These are phyloP conservation scores for Alliaria petiolata DNA, from an alignment of 345 rosid genomes.

Conservation along the genomic window DNA sequence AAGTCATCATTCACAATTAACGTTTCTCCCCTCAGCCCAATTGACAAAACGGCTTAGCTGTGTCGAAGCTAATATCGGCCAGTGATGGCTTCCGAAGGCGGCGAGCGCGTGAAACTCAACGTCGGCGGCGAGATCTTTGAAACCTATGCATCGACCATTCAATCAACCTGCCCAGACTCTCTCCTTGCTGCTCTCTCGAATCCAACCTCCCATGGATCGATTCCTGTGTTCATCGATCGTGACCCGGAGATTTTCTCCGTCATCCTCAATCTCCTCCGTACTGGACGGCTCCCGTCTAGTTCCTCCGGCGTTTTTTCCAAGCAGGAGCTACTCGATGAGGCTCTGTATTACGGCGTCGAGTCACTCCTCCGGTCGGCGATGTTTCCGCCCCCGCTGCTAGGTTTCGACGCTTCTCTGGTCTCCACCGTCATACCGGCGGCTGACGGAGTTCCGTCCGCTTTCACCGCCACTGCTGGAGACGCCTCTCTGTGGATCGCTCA, in stretches of 20 bases:
- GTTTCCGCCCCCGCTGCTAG: slow-evolving; percentile 61
- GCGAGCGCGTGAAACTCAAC: slow-evolving; percentile 68
- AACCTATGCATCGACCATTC: slow-evolving; percentile 72
- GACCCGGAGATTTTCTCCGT: slow-evolving; percentile 91
- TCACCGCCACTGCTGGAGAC: slow-evolving; percentile 57
- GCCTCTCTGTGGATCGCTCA: slow-evolving; percentile 87
- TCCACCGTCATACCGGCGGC: slow-evolving; percentile 63
- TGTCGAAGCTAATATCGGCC: background rate
- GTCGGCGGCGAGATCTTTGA: slow-evolving; percentile 86
- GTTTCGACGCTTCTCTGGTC: slow-evolving; percentile 68
- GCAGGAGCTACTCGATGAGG: slow-evolving; percentile 88
- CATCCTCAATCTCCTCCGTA: slow-evolving; percentile 76
- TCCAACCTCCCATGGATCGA: slow-evolving; percentile 35
- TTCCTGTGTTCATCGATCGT: slow-evolving; percentile 80
- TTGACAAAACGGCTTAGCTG: background rate
- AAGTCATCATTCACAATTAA: background rate
- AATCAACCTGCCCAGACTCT: slow-evolving; percentile 74
- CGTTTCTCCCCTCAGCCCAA: slow-evolving; percentile 1
- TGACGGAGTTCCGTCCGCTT: slow-evolving; percentile 63
- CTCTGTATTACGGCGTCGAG: slow-evolving; percentile 81
- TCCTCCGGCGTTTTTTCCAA: slow-evolving; percentile 52
- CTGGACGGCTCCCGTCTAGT: slow-evolving; percentile 62
- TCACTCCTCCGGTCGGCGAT: slow-evolving; percentile 55
- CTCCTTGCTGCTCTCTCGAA: slow-evolving; percentile 69
- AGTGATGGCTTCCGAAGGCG: slow-evolving; percentile 9